Conservation (phyloP, 1,284 basidiomycete species). For the Boletus sp. region DNA sequence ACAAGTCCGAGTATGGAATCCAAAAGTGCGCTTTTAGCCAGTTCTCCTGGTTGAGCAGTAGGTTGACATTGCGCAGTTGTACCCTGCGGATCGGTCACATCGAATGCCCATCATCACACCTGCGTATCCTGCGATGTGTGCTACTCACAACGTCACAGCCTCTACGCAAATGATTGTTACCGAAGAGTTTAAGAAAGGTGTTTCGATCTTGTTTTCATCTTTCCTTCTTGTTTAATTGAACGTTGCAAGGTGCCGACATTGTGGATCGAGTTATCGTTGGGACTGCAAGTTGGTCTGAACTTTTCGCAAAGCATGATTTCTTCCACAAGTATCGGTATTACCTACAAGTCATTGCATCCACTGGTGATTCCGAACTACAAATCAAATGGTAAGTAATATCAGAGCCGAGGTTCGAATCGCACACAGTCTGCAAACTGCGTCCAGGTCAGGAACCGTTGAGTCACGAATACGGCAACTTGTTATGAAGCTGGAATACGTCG, state of each 20-base stretch:
- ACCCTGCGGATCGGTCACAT: constrained; percentile 91
- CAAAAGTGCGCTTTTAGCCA: constrained; percentile 61
- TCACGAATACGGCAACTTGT: constrained; percentile 95
- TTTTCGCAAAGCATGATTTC: constrained; percentile 96
- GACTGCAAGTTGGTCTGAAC: constrained; percentile 86
- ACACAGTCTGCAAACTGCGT: constrained; percentile 28
- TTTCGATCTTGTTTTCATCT: background rate
- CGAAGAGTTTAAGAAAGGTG: constrained; percentile 93
- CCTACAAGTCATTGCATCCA: constrained; percentile 96
- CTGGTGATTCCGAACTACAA: constrained; percentile 82
- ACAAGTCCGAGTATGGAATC: constrained; percentile 97
- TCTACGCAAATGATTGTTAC: constrained; percentile 98
- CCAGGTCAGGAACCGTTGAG: constrained; percentile 94
- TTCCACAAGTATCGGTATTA: constrained; percentile 98
- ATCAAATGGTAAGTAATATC: constrained; percentile 82
- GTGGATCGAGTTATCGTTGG: constrained; percentile 91
- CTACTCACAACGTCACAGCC: constrained; percentile 96
- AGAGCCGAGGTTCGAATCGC: constrained; percentile 5
- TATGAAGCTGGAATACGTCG: constrained; percentile 96
- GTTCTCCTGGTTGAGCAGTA: background rate
- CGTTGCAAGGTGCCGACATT: constrained; percentile 77
- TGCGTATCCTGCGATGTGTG: constrained; percentile 99
- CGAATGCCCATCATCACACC: constrained; percentile 99
- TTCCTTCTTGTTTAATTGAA: constrained; percentile 8
- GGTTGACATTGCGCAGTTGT: constrained; percentile 58